These are phyloP conservation scores for Pseudognaphalium luteoalbum DNA, from an alignment of 129 eudicot genomes.

Conservation along the genomic window DNA sequence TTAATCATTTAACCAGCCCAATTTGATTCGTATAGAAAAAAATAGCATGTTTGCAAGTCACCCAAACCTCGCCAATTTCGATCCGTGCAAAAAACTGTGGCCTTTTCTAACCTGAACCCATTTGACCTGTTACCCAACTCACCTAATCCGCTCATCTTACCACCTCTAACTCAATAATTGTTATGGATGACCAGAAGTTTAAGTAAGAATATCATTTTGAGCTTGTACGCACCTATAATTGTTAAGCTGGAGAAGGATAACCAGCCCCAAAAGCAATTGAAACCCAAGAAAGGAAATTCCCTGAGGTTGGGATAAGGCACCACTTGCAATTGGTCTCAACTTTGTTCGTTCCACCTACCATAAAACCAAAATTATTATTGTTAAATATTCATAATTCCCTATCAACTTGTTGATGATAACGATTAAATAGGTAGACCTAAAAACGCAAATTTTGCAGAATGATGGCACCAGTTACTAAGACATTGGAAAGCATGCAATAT, in stretches of 20 bases:
- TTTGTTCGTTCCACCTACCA: constrained; percentile 91
- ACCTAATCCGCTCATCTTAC: neutral
- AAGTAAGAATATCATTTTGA: constrained; percentile 10
- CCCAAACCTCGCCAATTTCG: neutral
- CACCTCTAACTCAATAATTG: constrained; percentile 14
- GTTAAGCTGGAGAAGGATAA: constrained; percentile 89
- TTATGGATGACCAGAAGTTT: neutral
- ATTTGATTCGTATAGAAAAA: neutral
- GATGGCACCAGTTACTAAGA: neutral
- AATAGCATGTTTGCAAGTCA: neutral
- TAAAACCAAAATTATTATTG: constrained; percentile 5
- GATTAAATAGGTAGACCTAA: neutral
- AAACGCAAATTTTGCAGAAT: neutral
- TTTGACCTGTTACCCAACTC: neutral
- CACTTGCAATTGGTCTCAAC: constrained; percentile 95
- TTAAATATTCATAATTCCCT: neutral
- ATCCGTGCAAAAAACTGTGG: neutral
- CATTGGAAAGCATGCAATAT: neutral
- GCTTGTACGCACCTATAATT: constrained; percentile 57
- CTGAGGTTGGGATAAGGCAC: constrained; percentile 77
- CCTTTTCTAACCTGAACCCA: no score
- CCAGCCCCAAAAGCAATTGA: constrained; percentile 88
- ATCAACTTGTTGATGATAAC: neutral
- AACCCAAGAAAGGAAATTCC: constrained; percentile 88
- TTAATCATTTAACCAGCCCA: neutral